Evolutionary conservation across 2,329 filamentous ascomycete genomes (phyloP), one percentile per base, ranked within the genome.

Genomic region (Talaromyces rugulosus): DNA sequence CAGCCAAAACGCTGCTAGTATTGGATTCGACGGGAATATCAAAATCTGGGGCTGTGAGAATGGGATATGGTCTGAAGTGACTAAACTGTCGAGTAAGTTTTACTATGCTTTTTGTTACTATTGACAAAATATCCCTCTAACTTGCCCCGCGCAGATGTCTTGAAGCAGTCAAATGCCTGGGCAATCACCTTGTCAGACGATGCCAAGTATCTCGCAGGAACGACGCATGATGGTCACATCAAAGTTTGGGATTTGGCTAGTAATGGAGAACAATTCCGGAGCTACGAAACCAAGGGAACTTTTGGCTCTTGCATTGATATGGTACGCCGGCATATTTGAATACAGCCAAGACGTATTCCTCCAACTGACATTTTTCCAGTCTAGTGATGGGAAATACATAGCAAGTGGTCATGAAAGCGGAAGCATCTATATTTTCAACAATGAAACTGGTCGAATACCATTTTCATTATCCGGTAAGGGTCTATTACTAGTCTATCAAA

Each of bases 351-450:
- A 27, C 16, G 31, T 44, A n/a, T 47, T 8, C 23, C 27, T 47
- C 7, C 44, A 6, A 27, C 34, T 62, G 47, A 62, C 52, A 16
- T 56, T 40, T 12, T 56, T 44, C 36, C 63, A 86, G 84, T 88
- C 85, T 63, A 73, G 80, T 23, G 90, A 99, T 74, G 94, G 93
- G 59, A 88, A 86, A 65, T 89, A 92, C 75, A 96, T 93, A 33
- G 94, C 93, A 4, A 96, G 90, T 58, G 95, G 95, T 0, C 94
- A 99, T 77, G 90, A 96, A 74, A 96, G 90, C 70, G 95, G 95
- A 16, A 88, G 87, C 12, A 85, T 98, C 65, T 97, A 97, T 78
- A 87, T 99, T 64, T 99, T 98, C 82, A 93, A 92, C 80, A 98
- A 96, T 70, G 89, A 92, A 68, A 92, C 90, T 0, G 91, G 91